Base-by-base conservation (phyloP, 1,284 basidiomycete genomes). In the Ustilago xerochloae region DNA sequence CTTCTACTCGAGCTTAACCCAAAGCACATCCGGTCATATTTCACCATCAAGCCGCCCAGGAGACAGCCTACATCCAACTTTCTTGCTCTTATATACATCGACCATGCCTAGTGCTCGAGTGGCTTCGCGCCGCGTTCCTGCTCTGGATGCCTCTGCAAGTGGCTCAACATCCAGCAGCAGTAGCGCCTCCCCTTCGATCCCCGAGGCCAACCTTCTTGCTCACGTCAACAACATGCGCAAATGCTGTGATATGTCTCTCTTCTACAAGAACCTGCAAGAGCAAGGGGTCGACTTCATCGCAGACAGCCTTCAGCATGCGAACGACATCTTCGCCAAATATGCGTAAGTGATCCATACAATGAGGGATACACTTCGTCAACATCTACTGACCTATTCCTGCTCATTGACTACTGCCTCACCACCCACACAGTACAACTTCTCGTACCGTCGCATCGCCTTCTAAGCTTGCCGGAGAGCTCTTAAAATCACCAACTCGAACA, bases 141-240 rank as follows among this genome's bases (percentile, higher is more conserved):
- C 60, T 33, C 9, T 55, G 18, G 41, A 62, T 4, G 49, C 54
- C 39, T 63, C 56, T 16, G 53, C 16, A 6, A 59, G 46, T 24
- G 51, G 47, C 29, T 57, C 57, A n/a, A 49, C 64, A 15, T 67
- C 57, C 29, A 61, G 57, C 48, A 63, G 56, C 38, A 56, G 45
- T 39, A 49, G 49, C 12, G 46, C 59, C 2, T 67, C 64, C 5
- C 60, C 61, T 2, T n/a, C 48, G 28, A 67, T 61, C 4, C 61
- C 64, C n/a, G 65, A 68, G 22, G 33, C 33, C 13, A 56, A 66
- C 39, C 70, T 77, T 30, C 70, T 77, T 24, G 36, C 16, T 6
- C 64, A 78, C 46, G 70, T 74, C 57, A 78, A 78, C 66, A 69
- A 62, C 63, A 68, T 77, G 41, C 65, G 77, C 50, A 70, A 61